Conservation (phyloP, 441 rosid genomes). For the Breynia disticha region DNA sequence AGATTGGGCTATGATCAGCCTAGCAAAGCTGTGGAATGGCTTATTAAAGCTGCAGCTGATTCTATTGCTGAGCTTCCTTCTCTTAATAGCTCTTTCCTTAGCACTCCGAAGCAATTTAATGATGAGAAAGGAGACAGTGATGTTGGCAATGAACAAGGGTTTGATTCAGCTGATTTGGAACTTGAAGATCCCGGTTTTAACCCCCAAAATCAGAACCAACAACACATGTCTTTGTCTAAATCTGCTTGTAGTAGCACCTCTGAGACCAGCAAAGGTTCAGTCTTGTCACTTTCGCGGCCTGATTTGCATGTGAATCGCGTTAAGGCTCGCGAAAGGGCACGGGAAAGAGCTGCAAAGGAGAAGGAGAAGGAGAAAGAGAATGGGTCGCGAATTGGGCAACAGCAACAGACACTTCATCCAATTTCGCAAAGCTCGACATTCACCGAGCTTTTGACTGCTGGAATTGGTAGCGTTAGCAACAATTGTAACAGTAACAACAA, state of each 20-base stretch:
- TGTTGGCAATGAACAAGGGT: conserved; percentile 29
- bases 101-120: conserved; percentile 47
- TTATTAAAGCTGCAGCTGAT: conserved; percentile 73
- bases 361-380: conserved; percentile 69
- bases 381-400: conserved; percentile 19
- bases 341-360: conserved; percentile 72
- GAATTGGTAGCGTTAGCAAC: conserved; percentile 31
- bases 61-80: conserved; percentile 81
- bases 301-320: conserved; percentile 52
- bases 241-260: conserved; percentile 91
- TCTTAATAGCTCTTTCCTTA: conserved; percentile 53
- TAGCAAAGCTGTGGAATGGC: conserved; percentile 92
- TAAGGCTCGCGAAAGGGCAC: conserved; percentile 67
- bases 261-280: conserved; percentile 83
- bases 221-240: conserved; percentile 53
- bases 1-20: conserved; percentile 94
- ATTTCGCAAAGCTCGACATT: conserved; percentile 53
- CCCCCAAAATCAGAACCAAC: conserved; percentile 38
- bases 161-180: conserved; percentile 45
- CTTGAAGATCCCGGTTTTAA: conserved; percentile 34
- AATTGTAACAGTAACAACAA: conserved; percentile 10
- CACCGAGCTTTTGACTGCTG: conserved; percentile 71
- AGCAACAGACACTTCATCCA: conserved; percentile 18
- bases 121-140: conserved; percentile 40
- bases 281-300: conserved; percentile 61